Evolutionary conservation across 192 early-diverging fungal genomes (phyloP), one percentile per base, ranked within the genome.

Genomic region (Dissophora ornata): DNA sequence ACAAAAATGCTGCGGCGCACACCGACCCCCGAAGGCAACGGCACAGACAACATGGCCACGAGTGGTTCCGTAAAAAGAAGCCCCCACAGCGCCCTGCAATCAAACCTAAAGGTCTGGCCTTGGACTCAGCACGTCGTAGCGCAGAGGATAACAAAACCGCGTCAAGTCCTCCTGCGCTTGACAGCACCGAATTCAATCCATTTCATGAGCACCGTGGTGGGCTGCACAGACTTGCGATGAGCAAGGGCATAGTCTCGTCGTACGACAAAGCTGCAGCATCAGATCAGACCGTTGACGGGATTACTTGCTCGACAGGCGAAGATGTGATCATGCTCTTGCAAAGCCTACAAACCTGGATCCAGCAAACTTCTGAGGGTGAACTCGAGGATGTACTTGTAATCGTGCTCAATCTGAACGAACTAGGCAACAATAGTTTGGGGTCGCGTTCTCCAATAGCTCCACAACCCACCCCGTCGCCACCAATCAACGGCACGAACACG

Each of bases 251-350:
- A 0, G 54, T 67, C 3, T 54, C 73, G 13, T 30, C 73, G 7
- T 77, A 77, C n/a, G 47, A 77, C 29, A 36, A 22, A 33, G 0
- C 56, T 12, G 15, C 16, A 0, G 49, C 73, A 0, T 21, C 16
- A 10, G 73, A 77, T 46, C 50, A 62, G n/a, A 67, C 65, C 0
- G 28, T 62, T 32, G 73, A 77, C 24, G 73, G 73, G 8, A 77
- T 77, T 29, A 77, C 73, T 18, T 77, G 73, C 47, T 67, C 73
- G 0, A 51, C 64, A 11, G 73, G 73, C 30, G 73, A 67, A 10
- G 73, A 77, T 34, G 1, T 77, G 24, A 19, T 44, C 0, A 62
- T 77, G 57, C 58, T 77, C 1, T 11, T 77, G 19, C 64, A 77
- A 22, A 34, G 12, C 2, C 34, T 77, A 13, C 34, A 56, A 8